These are phyloP conservation scores for Ophiosphaerella narmari DNA, from an alignment of 2,329 filamentous ascomycete genomes.

Conservation along the genomic window DNA sequence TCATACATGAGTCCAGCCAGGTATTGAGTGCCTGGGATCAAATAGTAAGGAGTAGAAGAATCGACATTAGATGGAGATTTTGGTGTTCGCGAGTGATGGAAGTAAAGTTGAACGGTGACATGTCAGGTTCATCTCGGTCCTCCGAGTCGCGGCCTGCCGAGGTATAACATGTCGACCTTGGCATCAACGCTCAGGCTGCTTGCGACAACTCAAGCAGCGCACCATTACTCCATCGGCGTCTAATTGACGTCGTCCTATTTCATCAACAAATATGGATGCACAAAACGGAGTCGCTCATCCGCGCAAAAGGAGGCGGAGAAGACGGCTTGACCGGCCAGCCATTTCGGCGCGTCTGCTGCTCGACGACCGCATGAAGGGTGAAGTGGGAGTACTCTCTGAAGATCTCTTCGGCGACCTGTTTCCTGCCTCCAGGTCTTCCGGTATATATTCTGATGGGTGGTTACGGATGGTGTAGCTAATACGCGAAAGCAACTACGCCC, in stretches of 20 bases:
- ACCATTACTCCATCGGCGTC: slow-evolving; percentile 8
- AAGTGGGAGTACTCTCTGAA: slow-evolving; percentile 83
- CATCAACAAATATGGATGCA: slow-evolving; percentile 32
- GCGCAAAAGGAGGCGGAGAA: slow-evolving; percentile 59
- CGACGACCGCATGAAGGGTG: slow-evolving; percentile 82
- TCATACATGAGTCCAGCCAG: no score
- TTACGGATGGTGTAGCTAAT: neutral
- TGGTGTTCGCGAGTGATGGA: no score
- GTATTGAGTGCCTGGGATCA: no score
- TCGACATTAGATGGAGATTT: no score
- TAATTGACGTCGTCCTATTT: slow-evolving; percentile 11
- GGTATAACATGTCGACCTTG: slow-evolving; percentile 19
- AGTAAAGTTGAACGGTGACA: neutral
- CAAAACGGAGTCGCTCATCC: slow-evolving; percentile 40
- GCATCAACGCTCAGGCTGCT: slow-evolving; percentile 15
- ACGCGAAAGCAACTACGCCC: slow-evolving; percentile 10
- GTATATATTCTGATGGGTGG: slow-evolving; percentile 16
- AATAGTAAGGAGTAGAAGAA: no score
- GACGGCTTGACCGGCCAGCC: slow-evolving; percentile 68
- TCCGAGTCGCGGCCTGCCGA: slow-evolving; percentile 24
- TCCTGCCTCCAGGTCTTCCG: slow-evolving; percentile 49
- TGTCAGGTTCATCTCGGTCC: slow-evolving; percentile 1
- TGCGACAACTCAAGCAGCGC: slow-evolving; percentile 17
- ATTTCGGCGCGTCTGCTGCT: slow-evolving; percentile 80
- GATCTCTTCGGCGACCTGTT: slow-evolving; percentile 85